Base-by-base conservation (phyloP, 768 basidiomycete species). In the Boletus eberwhitei region DNA sequence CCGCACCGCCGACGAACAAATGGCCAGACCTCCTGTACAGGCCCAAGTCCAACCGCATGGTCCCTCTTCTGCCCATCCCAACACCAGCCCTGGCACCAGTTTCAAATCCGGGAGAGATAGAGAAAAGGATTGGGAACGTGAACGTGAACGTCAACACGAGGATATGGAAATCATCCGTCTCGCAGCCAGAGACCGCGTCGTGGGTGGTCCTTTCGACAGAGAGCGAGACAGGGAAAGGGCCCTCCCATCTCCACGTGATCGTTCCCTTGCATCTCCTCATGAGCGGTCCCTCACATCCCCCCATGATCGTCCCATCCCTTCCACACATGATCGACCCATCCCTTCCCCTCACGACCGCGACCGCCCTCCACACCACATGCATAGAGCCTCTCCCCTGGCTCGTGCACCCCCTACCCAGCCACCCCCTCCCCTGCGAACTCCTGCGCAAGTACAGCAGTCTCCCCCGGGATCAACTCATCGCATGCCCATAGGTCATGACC, bases 1-100 rank as follows among this genome's bases (percentile, higher is more conserved):
- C 34, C 69, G 65, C 34, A 71, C 67, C 7, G 68, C 61, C 8
- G 67, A 68, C 22, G 67, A 68, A 21, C 67, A 68, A 21, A 65
- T 69, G 56, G 55, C 65, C 2, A 64, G 68, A 51, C 54, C 60
- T 1, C 11, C 64, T n/a, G 29, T 53, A 1, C 65, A 67, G 43
- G 37, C 58, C 0, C 62, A 48, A 29, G 32, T 50, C 6, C 67
- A 70, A n/a, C n/a, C 48, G 0, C 62, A 67, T 22, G 48, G 41
- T 8, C 37, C 62, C 0, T 37, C 64, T 8, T 52, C 66, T 16
- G 38, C 54, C 36, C 66, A 64, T 48, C 61, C 61, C 19, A 55
- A 41, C 48, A 59, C 69, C n/a, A 68, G 59, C 37, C 55, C 66
- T 3, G 55, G 64, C 8, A 29, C 57, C 22, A 54, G 19, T 17